Percentiles rank a stretch among this genome's conserved stretches.
Evolutionary conservation across 2,329 filamentous ascomycete species (phyloP).

Genomic region (Ascochyta fabae): DNA sequence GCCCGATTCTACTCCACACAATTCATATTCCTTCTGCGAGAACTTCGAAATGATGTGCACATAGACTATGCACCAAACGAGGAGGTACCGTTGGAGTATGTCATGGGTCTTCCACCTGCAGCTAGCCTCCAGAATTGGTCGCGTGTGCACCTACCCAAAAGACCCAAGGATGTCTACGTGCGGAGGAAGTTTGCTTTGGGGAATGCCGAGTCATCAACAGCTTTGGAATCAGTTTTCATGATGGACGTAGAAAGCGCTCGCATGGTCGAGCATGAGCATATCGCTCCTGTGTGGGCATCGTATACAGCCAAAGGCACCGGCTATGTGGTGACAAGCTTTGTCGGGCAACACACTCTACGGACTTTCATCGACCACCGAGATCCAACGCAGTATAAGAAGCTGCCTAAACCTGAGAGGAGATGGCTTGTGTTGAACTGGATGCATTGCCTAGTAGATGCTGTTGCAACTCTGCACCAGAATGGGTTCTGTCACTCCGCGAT

Average conservation of each 20-base stretch:
- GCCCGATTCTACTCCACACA: conserved; percentile 73
- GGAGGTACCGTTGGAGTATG: conserved; percentile 71
- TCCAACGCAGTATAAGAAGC: conserved; percentile 66
- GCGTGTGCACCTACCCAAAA: conserved; percentile 70
- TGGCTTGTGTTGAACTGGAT: conserved; percentile 74
- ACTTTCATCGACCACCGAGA: conserved; percentile 68
- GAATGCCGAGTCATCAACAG: conserved; percentile 35
- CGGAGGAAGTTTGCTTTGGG: conserved; percentile 65
- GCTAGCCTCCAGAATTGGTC: conserved; percentile 57
- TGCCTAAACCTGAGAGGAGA: conserved; percentile 66
- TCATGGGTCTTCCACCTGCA: conserved; percentile 62
- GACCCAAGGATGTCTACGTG: conserved; percentile 63
- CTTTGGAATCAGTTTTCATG: conserved; percentile 59
- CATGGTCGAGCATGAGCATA: conserved; percentile 69
- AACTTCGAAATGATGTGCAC: conserved; percentile 66
- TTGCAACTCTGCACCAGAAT: conserved; percentile 70
- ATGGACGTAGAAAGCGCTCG: conserved; percentile 66
- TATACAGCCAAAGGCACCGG: conserved; percentile 70
- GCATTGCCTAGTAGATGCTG: conserved; percentile 72
- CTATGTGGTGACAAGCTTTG: conserved; percentile 71
- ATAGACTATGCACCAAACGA: conserved; percentile 70
- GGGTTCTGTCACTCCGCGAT: conserved; percentile 72
- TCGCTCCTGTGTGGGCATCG: conserved; percentile 74
- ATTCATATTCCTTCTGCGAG: conserved; percentile 72
- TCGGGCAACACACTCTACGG: conserved; percentile 70